Percentiles rank a stretch among this genome's conserved stretches.
Conservation (phyloP, 805 yeast species). For the Naumovozyma dairenensis region DNA sequence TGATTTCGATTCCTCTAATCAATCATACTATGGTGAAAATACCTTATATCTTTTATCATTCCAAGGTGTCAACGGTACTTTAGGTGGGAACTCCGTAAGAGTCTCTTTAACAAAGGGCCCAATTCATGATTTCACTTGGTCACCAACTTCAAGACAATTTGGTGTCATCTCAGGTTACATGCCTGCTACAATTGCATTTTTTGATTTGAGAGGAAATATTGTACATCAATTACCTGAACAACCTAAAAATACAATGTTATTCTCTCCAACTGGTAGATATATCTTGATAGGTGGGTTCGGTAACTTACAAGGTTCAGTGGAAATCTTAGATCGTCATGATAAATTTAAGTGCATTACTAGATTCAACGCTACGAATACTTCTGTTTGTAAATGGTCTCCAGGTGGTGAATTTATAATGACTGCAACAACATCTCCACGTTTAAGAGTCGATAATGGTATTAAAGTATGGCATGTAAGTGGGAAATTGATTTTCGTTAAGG, state of each 20-base stretch:
- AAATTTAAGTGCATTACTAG: conserved; percentile 70
- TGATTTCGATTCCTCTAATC: conserved; percentile 88
- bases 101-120: conserved; percentile 88
- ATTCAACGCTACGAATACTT: conserved; percentile 87
- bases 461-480: conserved; percentile 92
- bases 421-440: conserved; percentile 93
- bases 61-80: conserved; percentile 52
- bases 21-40: conserved; percentile 95
- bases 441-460: conserved; percentile 92
- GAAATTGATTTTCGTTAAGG: conserved; percentile 63
- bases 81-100: conserved; percentile 84
- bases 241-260: conserved; percentile 80
- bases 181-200: conserved; percentile 94
- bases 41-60: conserved; percentile 64
- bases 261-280: conserved; percentile 89
- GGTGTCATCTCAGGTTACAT: conserved; percentile 95
- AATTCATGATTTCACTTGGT: conserved; percentile 95
- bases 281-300: conserved; percentile 96
- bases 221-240: conserved; percentile 76
- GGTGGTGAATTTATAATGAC: conserved; percentile 89
- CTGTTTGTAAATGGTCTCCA: conserved; percentile 97
- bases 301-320: conserved; percentile 92
- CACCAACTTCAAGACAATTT: conserved; percentile 91
- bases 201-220: conserved; percentile 86
- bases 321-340: conserved; percentile 84